Evolutionary conservation across 345 rosid genomes (phyloP).

Genomic region (Tarenaya hassleriana): DNA sequence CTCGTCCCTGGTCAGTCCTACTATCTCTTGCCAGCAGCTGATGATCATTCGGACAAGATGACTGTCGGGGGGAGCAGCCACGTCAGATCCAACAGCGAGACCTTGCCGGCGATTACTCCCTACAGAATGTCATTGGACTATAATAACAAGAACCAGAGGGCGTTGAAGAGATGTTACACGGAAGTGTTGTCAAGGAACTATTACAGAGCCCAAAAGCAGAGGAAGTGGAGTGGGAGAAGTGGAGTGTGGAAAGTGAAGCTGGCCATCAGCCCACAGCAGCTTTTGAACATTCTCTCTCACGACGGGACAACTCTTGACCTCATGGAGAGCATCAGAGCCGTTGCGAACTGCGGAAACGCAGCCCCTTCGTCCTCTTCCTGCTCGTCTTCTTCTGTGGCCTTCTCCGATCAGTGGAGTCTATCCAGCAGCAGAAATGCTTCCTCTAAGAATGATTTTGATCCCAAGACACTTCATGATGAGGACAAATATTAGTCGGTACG

Average conservation of each 20-base stretch:
- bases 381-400: slow-evolving; percentile 16
- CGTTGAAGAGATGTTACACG: slow-evolving; percentile 57
- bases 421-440: slow-evolving; percentile 41
- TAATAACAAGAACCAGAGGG: slow-evolving; percentile 36
- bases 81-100: slow-evolving; percentile 57
- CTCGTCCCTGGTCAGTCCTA: slow-evolving; percentile 51
- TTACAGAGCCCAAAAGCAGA: slow-evolving; percentile 15
- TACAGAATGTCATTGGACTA: slow-evolving; percentile 62
- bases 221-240: slow-evolving; percentile 5
- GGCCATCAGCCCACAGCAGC: slow-evolving; percentile 55
- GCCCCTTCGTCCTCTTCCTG: slow-evolving; percentile 21
- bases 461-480: too few relatives aligned
- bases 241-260: slow-evolving; percentile 89
- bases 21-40: slow-evolving; percentile 44
- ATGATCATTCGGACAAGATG: slow-evolving; percentile 19
- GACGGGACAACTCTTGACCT: slow-evolving; percentile 58
- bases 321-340: slow-evolving; percentile 67
- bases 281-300: slow-evolving; percentile 60
- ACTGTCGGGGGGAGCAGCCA: slow-evolving; percentile 44
- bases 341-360: slow-evolving; percentile 55
- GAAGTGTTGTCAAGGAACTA: slow-evolving; percentile 46
- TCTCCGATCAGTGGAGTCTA: slow-evolving; percentile 50
- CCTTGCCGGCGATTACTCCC: slow-evolving; percentile 37
- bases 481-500: too few relatives aligned
- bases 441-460: slow-evolving; percentile 18